Evolutionary conservation across 805 yeast genomes (phyloP).

Genomic region (Yarrowia sp.): DNA sequence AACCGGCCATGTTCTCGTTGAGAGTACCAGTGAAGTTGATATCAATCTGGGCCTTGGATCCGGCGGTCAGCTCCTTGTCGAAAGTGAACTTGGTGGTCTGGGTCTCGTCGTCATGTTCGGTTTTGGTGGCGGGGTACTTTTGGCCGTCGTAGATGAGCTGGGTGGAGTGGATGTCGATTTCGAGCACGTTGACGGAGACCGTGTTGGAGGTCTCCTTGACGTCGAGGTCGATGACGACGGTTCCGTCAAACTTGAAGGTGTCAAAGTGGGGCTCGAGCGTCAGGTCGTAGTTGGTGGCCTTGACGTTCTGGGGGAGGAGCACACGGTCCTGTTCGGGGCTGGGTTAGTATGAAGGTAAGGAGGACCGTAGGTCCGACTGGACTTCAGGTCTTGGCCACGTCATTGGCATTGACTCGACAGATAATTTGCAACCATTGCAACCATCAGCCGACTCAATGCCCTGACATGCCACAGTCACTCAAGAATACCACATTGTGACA

Average conservation of each 20-base stretch:
- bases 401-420: no score
- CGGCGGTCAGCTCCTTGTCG: conserved; percentile 41
- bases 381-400: no score
- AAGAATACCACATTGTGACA: conserved; percentile 26
- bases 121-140: conserved; percentile 36
- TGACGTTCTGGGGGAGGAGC: conserved; percentile 61
- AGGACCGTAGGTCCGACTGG: no score
- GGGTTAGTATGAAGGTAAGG: conserved; percentile 5
- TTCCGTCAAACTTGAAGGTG: conserved; percentile 40
- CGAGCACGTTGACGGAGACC: conserved; percentile 59
- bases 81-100: conserved; percentile 67
- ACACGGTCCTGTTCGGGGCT: conserved; percentile 36
- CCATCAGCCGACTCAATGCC: not conserved
- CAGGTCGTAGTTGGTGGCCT: conserved; percentile 72
- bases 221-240: conserved; percentile 45
- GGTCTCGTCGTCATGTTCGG: conserved; percentile 47
- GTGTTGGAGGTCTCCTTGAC: conserved; percentile 46
- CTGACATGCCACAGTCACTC: not conserved
- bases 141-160: conserved; percentile 40
- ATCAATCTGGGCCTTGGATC: conserved; percentile 54
- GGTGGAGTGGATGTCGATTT: conserved; percentile 56
- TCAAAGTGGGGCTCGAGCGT: conserved; percentile 59
- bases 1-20: conserved; percentile 71
- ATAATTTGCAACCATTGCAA: no score
- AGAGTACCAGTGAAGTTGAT: conserved; percentile 56